These are phyloP conservation scores for Syzygium syzygioides DNA, from an alignment of 441 rosid genomes.

Conservation along the genomic window DNA sequence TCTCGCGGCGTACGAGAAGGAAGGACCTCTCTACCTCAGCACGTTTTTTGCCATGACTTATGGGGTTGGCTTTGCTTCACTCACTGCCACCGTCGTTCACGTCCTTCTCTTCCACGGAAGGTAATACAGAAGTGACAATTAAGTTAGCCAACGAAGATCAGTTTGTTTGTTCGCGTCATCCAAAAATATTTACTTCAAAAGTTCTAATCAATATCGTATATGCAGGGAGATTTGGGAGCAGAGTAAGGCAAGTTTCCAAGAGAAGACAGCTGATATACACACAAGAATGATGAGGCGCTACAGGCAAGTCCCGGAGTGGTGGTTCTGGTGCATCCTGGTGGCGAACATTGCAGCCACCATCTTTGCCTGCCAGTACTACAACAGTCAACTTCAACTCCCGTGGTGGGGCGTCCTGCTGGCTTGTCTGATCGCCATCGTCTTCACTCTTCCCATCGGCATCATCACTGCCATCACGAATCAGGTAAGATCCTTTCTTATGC, in stretches of 20 bases:
- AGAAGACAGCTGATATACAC: conserved; percentile 59
- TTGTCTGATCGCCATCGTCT: conserved; percentile 64
- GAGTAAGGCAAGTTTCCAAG: conserved; percentile 64
- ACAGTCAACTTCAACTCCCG: conserved; percentile 78
- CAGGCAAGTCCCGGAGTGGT: conserved; percentile 81
- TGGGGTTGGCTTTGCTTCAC: conserved; percentile 89
- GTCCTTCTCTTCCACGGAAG: conserved; percentile 89
- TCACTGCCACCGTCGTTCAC: conserved; percentile 78
- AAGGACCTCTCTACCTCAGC: conserved; percentile 83
- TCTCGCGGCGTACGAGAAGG: conserved; percentile 54
- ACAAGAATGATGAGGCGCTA: conserved; percentile 69
- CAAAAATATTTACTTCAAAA: background rate
- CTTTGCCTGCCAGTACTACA: conserved; percentile 83
- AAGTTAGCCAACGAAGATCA: background rate
- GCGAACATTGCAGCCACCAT: conserved; percentile 53
- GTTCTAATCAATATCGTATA: background rate
- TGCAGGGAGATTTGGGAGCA: conserved; percentile 89
- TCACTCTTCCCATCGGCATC: conserved; percentile 92
- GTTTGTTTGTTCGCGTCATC: background rate
- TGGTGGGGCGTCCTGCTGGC: conserved; percentile 98
- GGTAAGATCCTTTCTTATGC: conserved; percentile 25
- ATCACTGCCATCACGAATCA: conserved; percentile 95
- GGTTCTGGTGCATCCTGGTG: conserved; percentile 73
- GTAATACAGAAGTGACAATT: conserved; percentile 14
- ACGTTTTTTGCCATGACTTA: conserved; percentile 84